phyloP scores from a whole-genome alignment of 1,284 basidiomycete genomes.

The Austroboletus novae-zelandiae region DNA sequence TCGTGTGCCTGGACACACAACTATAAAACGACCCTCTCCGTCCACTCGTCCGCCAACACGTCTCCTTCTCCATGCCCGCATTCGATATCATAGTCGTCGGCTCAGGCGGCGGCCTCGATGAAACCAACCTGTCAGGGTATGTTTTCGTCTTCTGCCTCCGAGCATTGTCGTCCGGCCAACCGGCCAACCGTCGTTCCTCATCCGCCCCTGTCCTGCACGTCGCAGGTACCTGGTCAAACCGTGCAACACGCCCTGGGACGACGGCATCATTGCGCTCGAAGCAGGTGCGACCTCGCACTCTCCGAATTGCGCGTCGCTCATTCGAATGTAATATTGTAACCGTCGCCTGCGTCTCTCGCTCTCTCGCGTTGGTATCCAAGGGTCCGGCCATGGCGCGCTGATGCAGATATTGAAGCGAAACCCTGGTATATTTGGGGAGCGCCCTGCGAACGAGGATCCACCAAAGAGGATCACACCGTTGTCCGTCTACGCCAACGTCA shows the following conservation, averaged over 20 bases:
- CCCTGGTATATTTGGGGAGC: conserved; percentile 49
- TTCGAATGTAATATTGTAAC: not conserved
- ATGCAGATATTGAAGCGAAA: conserved; percentile 49
- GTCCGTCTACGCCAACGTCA: conserved; percentile 30
- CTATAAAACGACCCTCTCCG: not conserved
- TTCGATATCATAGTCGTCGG: conserved; percentile 76
- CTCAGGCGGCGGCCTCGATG: conserved; percentile 72
- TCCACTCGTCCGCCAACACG: not conserved
- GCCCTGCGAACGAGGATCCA: conserved; percentile 6
- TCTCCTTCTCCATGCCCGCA: conserved; percentile 36
- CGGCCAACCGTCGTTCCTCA: not conserved
- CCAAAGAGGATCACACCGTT: conserved; percentile 19
- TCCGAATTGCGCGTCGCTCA: not conserved
- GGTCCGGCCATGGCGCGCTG: conserved; percentile 71
- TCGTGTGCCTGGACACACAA: not conserved
- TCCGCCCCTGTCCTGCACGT: not conserved
- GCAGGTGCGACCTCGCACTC: conserved; percentile 50
- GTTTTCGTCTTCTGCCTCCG: conserved; percentile 23
- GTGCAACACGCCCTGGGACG: conserved; percentile 53
- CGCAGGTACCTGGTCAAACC: conserved; percentile 72
- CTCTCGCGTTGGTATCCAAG: conserved; percentile 32
- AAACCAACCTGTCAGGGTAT: conserved; percentile 73
- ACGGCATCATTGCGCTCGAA: conserved; percentile 70
- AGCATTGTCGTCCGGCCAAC: not conserved
- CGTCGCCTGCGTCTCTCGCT: not conserved